Evolutionary conservation across 148 eudicot genomes (phyloP), one percentile per base, ranked within the genome.

Genomic region (Fagopyrum homotropicum): DNA sequence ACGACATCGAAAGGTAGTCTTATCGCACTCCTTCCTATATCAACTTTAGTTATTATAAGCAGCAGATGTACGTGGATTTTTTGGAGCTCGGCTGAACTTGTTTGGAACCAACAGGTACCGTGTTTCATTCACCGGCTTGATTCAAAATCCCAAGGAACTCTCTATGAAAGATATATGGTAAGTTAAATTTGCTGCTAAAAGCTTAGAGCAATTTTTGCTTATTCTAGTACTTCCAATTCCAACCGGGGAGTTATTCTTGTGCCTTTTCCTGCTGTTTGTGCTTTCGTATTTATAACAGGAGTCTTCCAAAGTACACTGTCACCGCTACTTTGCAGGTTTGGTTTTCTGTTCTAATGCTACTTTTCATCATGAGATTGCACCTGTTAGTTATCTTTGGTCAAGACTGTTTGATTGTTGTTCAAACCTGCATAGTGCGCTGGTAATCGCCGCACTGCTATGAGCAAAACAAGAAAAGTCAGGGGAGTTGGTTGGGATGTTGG

Each of bases 401-500:
- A 59, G 44, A 45, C 69, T 74, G 35, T 17, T 14, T 56, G 14
- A 11, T 55, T 16, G 47, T 30, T 72, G 1, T 51, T 68, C 72
- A 78, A 74, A 56, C 17, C 75, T 72, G 69, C 47, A 4, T 71
- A 90, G 98, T 94, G 98, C 85, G 98, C 98, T 80, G 98, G 98
- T 75, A 92, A 94, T 73, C 92, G 98, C 75, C 89, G 98, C 74
- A 94, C 97, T 56, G 96, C 97, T 22, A 94, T 94, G 98, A 94
- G 98, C 88, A 84, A 94, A 76, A 78, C 76, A 71, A 86, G 80
- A 80, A 86, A 86, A 76, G 97, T 94, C 83, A 89, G 85, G 82
- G 98, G 97, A 77, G 98, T 94, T 86, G 98, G 97, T 11, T 94
- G 98, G 98, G 98, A 82, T 55, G 79, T 90, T 75, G 66, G 93